Evolutionary conservation across 2,329 filamentous ascomycete species (phyloP).

Genomic region (Aspergillus costaricaensis): DNA sequence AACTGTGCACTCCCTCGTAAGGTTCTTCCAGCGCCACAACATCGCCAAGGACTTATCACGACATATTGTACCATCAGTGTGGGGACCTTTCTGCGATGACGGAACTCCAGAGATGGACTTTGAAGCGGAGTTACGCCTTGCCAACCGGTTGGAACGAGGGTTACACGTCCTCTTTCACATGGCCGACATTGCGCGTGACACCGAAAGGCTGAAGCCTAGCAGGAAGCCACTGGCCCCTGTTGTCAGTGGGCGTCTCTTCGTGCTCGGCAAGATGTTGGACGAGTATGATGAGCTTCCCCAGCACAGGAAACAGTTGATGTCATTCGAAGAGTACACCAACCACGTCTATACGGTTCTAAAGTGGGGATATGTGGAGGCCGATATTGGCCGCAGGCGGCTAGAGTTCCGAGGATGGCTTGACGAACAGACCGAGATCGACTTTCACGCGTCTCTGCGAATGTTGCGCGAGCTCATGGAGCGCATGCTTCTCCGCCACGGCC

Average conservation of each 20-base stretch:
- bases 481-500: constrained; percentile 33
- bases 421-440: constrained; percentile 28
- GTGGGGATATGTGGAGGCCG: constrained; percentile 27
- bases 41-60: constrained; percentile 24
- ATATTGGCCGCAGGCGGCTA: constrained; percentile 28
- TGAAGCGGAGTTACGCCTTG: constrained; percentile 28
- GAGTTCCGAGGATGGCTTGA: constrained; percentile 28
- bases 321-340: constrained; percentile 24
- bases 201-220: constrained; percentile 16
- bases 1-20: constrained; percentile 27
- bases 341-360: constrained; percentile 29
- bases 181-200: constrained; percentile 27
- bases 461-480: constrained; percentile 32
- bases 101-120: constrained; percentile 28
- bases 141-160: constrained; percentile 29
- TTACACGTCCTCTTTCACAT: constrained; percentile 34
- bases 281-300: constrained; percentile 24
- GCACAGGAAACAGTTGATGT: constrained; percentile 13
- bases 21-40: constrained; percentile 25
- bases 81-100: constrained; percentile 29
- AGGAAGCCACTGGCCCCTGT: constrained; percentile 15
- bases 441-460: constrained; percentile 33
- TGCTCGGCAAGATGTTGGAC: constrained; percentile 20
- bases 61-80: constrained; percentile 31
- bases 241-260: constrained; percentile 20